Conservation (phyloP, 2,329 filamentous ascomycete species). For the Sporothrix dimorphospora region DNA sequence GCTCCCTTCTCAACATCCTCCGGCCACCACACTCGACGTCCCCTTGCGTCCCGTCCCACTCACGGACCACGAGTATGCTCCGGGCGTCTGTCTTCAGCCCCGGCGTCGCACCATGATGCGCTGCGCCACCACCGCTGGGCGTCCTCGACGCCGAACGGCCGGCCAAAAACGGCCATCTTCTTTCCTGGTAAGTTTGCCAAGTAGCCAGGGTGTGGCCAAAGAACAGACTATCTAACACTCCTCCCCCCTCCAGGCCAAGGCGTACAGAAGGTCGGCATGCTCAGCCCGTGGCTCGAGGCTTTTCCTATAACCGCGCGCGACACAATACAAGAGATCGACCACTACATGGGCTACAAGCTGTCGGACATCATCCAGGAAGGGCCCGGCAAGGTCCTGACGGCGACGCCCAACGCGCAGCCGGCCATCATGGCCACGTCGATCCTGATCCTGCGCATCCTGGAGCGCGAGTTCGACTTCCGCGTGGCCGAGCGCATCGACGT, state of each 20-base stretch:
- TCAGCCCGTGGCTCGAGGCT: conserved; percentile 79
- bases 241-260: conserved; percentile 72
- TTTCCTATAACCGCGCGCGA: conserved; percentile 77
- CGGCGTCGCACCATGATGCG: not conserved
- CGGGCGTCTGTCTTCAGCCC: not conserved
- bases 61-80: not conserved
- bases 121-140: conserved; percentile 18
- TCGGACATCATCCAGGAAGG: conserved; percentile 79
- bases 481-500: conserved; percentile 74
- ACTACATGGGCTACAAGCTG: conserved; percentile 72
- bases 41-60: not conserved
- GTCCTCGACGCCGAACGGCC: conserved; percentile 22
- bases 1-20: not conserved
- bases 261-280: conserved; percentile 87
- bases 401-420: conserved; percentile 86
- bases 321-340: conserved; percentile 86
- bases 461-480: conserved; percentile 80
- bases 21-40: not conserved
- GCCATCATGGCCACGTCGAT: conserved; percentile 96
- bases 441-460: conserved; percentile 83
- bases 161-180: conserved; percentile 60
- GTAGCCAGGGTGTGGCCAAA: too few species aligned
- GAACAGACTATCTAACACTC: not conserved
- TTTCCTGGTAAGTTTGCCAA: too few species aligned
- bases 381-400: conserved; percentile 74